phyloP scores from a whole-genome alignment of 2,329 filamentous ascomycete genomes.

The Fusarium buxicola region DNA sequence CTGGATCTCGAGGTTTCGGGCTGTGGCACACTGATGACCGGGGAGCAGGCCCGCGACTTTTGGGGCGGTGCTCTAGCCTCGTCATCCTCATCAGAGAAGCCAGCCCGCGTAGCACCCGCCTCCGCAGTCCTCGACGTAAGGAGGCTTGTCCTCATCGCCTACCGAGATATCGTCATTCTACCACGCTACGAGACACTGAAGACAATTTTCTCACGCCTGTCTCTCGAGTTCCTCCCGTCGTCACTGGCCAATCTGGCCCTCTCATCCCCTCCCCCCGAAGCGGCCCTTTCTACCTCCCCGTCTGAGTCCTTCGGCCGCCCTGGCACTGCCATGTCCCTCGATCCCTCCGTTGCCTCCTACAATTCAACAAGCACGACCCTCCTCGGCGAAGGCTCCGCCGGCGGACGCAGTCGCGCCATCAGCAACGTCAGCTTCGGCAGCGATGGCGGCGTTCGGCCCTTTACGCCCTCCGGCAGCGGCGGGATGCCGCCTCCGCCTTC shows the following conservation, averaged over 20 bases:
- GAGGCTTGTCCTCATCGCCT: slow-evolving; percentile 87
- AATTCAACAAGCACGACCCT: slow-evolving; percentile 84
- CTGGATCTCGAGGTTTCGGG: slow-evolving; percentile 94
- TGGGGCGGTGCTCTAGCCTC: slow-evolving; percentile 78
- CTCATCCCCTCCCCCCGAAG: slow-evolving; percentile 64
- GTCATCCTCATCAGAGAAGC: slow-evolving; percentile 46
- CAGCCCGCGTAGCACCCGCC: slow-evolving; percentile 59
- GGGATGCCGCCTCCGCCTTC: slow-evolving; percentile 40
- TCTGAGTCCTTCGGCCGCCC: slow-evolving; percentile 67
- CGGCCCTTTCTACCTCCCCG: slow-evolving; percentile 64
- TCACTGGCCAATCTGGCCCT: slow-evolving; percentile 64
- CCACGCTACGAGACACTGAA: slow-evolving; percentile 90
- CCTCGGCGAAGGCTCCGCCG: slow-evolving; percentile 71
- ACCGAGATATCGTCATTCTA: slow-evolving; percentile 88
- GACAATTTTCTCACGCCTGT: slow-evolving; percentile 88
- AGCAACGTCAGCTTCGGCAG: slow-evolving; percentile 81
- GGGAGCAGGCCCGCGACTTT: slow-evolving; percentile 86
- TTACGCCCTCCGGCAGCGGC: slow-evolving; percentile 56
- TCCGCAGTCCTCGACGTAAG: slow-evolving; percentile 80
- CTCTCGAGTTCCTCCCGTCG: slow-evolving; percentile 78
- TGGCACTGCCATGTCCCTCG: slow-evolving; percentile 79
- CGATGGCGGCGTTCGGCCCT: slow-evolving; percentile 61
- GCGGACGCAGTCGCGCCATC: slow-evolving; percentile 80
- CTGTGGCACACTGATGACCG: slow-evolving; percentile 79
- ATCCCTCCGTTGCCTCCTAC: slow-evolving; percentile 80